phyloP scores from a whole-genome alignment of 1,139 yeast species.

The Saccharomyces hybrid region DNA sequence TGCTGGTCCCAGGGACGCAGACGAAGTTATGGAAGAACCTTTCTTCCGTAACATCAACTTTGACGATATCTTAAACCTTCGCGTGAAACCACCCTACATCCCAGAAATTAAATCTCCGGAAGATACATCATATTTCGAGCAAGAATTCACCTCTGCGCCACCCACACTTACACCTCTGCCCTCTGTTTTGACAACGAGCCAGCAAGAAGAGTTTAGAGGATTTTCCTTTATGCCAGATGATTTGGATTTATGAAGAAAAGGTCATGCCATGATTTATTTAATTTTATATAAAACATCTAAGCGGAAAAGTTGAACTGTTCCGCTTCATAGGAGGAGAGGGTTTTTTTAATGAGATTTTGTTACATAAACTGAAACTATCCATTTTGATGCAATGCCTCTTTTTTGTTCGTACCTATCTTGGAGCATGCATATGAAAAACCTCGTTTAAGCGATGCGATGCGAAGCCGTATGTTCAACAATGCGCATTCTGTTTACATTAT shows the following conservation, averaged over 20 bases:
- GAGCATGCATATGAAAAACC: conserved; percentile 29
- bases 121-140: conserved; percentile 88
- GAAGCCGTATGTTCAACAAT: not conserved
- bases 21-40: conserved; percentile 90
- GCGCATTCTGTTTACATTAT: not conserved
- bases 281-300: not conserved
- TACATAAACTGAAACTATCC: not conserved
- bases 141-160: conserved; percentile 89
- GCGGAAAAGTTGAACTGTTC: not conserved
- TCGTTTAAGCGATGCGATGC: not conserved
- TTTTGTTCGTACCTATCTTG: conserved; percentile 36
- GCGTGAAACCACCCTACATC: conserved; percentile 76
- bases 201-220: conserved; percentile 96
- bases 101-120: conserved; percentile 80
- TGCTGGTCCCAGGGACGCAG: conserved; percentile 78
- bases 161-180: conserved; percentile 94
- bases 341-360: not conserved
- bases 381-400: not conserved
- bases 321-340: not conserved
- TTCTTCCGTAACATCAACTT: conserved; percentile 85
- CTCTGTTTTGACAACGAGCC: conserved; percentile 72
- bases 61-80: conserved; percentile 69
- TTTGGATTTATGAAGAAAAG: conserved; percentile 18
- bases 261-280: not conserved
- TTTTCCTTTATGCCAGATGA: conserved; percentile 81